Evolutionary conservation across 148 eudicot genomes (phyloP), one percentile per base, ranked within the genome.

Genomic region (Chenopodium berlandieri): DNA sequence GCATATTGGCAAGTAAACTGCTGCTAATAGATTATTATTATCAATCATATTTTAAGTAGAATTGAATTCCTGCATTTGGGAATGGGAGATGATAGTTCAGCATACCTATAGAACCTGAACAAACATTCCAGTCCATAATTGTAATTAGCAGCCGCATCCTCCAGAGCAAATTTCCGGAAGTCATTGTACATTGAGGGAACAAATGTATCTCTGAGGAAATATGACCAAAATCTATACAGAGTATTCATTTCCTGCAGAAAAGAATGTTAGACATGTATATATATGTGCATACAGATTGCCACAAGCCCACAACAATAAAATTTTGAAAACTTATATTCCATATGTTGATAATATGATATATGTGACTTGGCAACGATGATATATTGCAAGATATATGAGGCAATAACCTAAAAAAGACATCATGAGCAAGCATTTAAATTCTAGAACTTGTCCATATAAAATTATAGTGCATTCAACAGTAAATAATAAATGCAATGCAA

Each of bases 221-320:
- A 92, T 67, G 92, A 94, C 99, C 99, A 96, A 83, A 96, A 96
- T 83, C 95, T 88, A 85, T 96, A 96, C 11, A 96, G 92, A 48
- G 94, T 92, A 91, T 96, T 94, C 99, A 96, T 96, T 89, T 92
- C 95, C 97, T 92, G 97, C 91, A 86, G 31, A 67, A 72, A 80
- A 73, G 56, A 30, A 72, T 80, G 72, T 75, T 48, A 37, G 54
- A 22, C 3, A 34, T 37, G 72, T 11, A 79, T 54, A 54, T 40
- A 2, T 11, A 32, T 25, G 25, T 73, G 2, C 20, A 64, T 47
- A 56, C 65, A 70, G 13, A 71, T 46, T 20, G 31, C 46, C 37
- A 66, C 30, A 27, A 27, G 1, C 30, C 30, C 30, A 27, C 56
- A 47, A 48, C 7, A 48, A n/a, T 5, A 23, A 47, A 48, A 4